A percentile compares a stretch with the other conserved stretches of the same genome.
phyloP scores from a whole-genome alignment of 2,329 filamentous ascomycete species.

The Pestalotiopsis sp. region DNA sequence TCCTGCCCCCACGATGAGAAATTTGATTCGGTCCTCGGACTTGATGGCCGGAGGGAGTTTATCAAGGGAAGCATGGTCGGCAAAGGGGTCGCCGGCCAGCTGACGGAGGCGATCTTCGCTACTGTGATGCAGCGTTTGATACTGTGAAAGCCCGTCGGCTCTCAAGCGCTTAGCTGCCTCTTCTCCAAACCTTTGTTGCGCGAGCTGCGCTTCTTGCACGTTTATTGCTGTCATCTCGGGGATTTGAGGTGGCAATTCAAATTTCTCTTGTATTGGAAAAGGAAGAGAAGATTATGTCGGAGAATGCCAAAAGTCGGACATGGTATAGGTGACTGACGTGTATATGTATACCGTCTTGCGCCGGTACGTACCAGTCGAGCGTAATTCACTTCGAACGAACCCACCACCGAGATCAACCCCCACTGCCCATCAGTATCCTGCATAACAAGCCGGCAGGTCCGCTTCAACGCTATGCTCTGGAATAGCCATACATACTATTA shows the following conservation, averaged over 20 bases:
- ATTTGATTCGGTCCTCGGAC: conserved; percentile 25
- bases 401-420: not conserved
- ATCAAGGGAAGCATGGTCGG: conserved; percentile 30
- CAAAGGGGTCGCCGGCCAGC: conserved; percentile 29
- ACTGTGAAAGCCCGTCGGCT: conserved; percentile 28
- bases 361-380: no score
- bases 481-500: not conserved
- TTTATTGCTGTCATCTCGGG: not conserved
- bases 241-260: no score
- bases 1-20: conserved; percentile 30
- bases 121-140: conserved; percentile 22
- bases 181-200: conserved; percentile 27
- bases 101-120: conserved; percentile 28
- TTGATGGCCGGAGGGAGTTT: conserved; percentile 22
- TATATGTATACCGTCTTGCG: no score
- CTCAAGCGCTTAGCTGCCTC: conserved; percentile 31
- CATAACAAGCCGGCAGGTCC: no score
- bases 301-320: no score
- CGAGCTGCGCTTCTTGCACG: conserved; percentile 11
- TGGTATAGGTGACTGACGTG: no score
- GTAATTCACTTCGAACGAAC: not conserved
- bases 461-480: no score
- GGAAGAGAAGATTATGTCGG: not conserved
- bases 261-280: not conserved
- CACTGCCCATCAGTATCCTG: not conserved